A percentile compares a stretch with the other conserved stretches of the same genome.
Conservation (phyloP, 2,329 filamentous ascomycete species). For the Colletotrichum scovillei region DNA sequence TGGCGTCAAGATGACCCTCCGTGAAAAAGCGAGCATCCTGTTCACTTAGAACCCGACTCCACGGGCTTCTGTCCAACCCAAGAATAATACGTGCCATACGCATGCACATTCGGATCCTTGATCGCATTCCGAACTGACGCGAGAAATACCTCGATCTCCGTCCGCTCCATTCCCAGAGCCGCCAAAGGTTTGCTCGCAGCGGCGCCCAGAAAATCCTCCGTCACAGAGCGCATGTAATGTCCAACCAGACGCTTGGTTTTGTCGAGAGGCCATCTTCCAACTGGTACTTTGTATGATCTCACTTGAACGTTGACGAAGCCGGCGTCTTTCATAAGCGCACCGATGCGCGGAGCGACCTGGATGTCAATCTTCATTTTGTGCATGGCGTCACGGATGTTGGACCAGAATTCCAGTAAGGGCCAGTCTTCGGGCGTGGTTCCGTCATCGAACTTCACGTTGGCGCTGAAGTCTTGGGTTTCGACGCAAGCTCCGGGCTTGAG, state of each 20-base stretch:
- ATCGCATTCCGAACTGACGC: not conserved
- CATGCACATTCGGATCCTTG: slow-evolving; percentile 3
- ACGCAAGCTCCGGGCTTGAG: slow-evolving; percentile 57
- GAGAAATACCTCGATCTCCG: not conserved
- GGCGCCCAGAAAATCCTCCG: not conserved
- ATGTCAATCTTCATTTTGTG: not conserved
- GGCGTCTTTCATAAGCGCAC: not conserved
- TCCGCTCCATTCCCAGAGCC: not conserved
- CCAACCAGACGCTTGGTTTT: not conserved
- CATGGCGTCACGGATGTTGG: not conserved
- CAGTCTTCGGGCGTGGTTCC: slow-evolving; percentile 42
- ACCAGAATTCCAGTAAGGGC: not conserved
- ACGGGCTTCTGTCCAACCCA: slow-evolving; percentile 10
- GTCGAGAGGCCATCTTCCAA: not conserved
- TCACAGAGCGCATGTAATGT: not conserved
- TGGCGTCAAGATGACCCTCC: not conserved
- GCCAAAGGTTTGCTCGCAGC: not conserved
- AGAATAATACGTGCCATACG: not conserved
- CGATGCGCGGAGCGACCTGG: not conserved
- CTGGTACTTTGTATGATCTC: not conserved
- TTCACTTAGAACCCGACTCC: not conserved
- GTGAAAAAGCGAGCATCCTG: not conserved
- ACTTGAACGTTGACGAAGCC: slow-evolving; percentile 4
- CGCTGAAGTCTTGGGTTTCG: slow-evolving; percentile 58
- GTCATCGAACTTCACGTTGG: slow-evolving; percentile 49